phyloP scores from a whole-genome alignment of 2,329 filamentous ascomycete species.

The Arthroderma sp. region DNA sequence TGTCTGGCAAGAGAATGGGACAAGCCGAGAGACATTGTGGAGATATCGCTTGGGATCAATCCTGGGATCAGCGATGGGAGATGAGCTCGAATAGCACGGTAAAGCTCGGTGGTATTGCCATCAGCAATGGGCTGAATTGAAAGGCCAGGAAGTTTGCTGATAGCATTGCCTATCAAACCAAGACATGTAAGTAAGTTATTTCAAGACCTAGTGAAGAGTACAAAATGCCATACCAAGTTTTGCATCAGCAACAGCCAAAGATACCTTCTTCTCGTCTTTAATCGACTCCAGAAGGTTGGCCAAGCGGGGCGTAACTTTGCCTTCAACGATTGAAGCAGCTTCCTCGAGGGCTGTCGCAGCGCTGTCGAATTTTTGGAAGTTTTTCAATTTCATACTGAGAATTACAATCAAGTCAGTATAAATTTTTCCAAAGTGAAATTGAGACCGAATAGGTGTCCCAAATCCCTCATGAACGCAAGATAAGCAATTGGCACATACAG shows the following conservation, averaged over 20 bases:
- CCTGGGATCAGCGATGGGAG: constrained; percentile 82
- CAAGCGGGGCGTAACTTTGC: constrained; percentile 85
- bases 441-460: not conserved
- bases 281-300: constrained; percentile 70
- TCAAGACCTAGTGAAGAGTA: not conserved
- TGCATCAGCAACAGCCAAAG: constrained; percentile 82
- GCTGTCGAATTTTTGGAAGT: constrained; percentile 95
- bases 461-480: not conserved
- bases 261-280: constrained; percentile 96
- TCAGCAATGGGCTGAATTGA: constrained; percentile 76
- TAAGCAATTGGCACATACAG: constrained; percentile 47
- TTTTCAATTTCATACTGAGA: constrained; percentile 76
- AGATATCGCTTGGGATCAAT: constrained; percentile 69
- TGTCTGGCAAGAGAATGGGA: constrained; percentile 93
- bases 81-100: constrained; percentile 86
- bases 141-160: constrained; percentile 80
- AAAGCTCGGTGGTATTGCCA: constrained; percentile 71
- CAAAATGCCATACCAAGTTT: constrained; percentile 50
- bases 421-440: not conserved
- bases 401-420: constrained; percentile 3
- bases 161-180: constrained; percentile 51
- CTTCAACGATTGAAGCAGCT: constrained; percentile 75
- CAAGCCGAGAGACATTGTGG: constrained; percentile 89
- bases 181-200: not conserved
- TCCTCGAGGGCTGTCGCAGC: constrained; percentile 82